Evolutionary conservation across 1,284 basidiomycete species (phyloP).

Genomic region (Rhodotorula mucilaginosa): DNA sequence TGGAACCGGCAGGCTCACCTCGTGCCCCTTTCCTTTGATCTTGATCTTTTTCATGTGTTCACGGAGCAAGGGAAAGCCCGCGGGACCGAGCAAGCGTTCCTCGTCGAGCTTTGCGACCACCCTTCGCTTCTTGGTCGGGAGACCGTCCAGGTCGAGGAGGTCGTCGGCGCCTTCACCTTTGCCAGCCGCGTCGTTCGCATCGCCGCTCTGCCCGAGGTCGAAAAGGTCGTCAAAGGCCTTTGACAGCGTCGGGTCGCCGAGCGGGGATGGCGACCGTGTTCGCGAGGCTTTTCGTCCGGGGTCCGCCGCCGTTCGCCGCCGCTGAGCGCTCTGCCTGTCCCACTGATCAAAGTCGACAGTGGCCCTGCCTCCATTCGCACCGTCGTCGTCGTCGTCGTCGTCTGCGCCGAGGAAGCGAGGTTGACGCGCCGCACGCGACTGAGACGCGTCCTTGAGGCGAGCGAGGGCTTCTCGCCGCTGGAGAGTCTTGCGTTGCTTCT

Average conservation of each 20-base stretch:
- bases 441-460: slow-evolving; percentile 10
- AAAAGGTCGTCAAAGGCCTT: slow-evolving; percentile 37
- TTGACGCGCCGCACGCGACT: neutral
- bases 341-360: slow-evolving; percentile 1
- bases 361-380: neutral
- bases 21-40: slow-evolving; percentile 80
- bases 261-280: neutral
- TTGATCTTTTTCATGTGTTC: slow-evolving; percentile 70
- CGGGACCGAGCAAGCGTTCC: slow-evolving; percentile 59
- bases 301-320: neutral
- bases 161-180: slow-evolving; percentile 44
- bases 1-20: slow-evolving; percentile 57
- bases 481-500: slow-evolving; percentile 1
- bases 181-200: slow-evolving; percentile 1
- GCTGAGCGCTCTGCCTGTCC: slow-evolving; percentile 1
- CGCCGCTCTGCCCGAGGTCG: slow-evolving; percentile 19
- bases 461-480: slow-evolving; percentile 17
- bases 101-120: slow-evolving; percentile 42
- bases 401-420: slow-evolving; percentile 28
- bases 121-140: slow-evolving; percentile 40
- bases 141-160: slow-evolving; percentile 33
- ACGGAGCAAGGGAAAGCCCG: slow-evolving; percentile 74
- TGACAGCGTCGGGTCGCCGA: slow-evolving; percentile 26
- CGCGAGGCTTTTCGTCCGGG: neutral
- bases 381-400: slow-evolving; percentile 12